Evolutionary conservation across 768 basidiomycete species (phyloP).

Genomic region (Calocybe cyanea): DNA sequence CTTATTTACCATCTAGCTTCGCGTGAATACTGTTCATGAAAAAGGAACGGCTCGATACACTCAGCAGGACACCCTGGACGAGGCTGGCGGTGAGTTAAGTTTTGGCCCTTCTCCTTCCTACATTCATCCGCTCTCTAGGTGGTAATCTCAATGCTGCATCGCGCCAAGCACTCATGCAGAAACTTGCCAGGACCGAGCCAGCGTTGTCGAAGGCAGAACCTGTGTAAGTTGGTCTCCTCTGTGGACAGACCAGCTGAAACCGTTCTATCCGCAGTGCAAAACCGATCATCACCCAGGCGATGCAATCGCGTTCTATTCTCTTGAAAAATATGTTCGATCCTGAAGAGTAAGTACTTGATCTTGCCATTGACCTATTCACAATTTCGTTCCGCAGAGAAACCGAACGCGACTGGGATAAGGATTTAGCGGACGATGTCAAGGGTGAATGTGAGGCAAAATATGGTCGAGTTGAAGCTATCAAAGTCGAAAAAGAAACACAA

Average conservation of each 20-base stretch:
- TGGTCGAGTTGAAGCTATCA: constrained; percentile 82
- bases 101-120: background rate
- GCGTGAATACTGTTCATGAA: constrained; percentile 91
- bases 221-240: constrained; percentile 40
- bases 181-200: constrained; percentile 93
- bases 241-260: constrained; percentile 11
- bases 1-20: constrained; percentile 45
- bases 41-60: constrained; percentile 78
- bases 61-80: constrained; percentile 79
- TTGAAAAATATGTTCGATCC: constrained; percentile 96
- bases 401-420: constrained; percentile 94
- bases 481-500: constrained; percentile 91
- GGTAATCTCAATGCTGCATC: constrained; percentile 98
- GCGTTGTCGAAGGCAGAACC: constrained; percentile 53
- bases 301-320: constrained; percentile 87
- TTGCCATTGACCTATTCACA: background rate
- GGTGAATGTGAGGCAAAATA: constrained; percentile 91
- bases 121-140: constrained; percentile 41
- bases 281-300: constrained; percentile 76
- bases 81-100: constrained; percentile 66
- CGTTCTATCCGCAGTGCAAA: constrained; percentile 45
- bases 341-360: constrained; percentile 68
- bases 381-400: constrained; percentile 68
- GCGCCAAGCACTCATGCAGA: constrained; percentile 99
- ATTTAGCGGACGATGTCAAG: constrained; percentile 95